Base-by-base conservation (phyloP, 768 basidiomycete species). In the Lactifluus hygrophoroides region DNA sequence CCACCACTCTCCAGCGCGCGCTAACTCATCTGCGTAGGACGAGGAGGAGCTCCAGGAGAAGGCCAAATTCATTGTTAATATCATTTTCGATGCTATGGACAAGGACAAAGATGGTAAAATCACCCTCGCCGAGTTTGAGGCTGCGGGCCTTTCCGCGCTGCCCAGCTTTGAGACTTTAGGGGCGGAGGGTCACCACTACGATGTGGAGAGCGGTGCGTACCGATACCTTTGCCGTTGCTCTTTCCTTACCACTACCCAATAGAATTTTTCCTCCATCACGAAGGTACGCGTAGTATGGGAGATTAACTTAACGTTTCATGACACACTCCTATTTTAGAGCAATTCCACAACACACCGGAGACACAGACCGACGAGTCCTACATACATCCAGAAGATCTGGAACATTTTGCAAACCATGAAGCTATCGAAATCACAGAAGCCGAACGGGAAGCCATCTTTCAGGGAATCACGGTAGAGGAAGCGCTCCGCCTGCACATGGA, bases 251-350 rank as follows among this genome's bases (percentile, higher is more conserved):
- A 17, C 43, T 37, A 34, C 44, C 4, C 16, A 8, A 21, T 53
- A 88, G 90, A 95, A 72, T 94, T 94, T 75, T 94, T 94, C 80
- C 77, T 94, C 48, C 94, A 98, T 68, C 96, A 99, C 72, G 96
- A 99, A 83, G 94, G 93, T 86, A 59, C 66, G 73, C 64, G 37
- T 13, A 32, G 42, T 37, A 43, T 35, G 58, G 21, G 6, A 16
- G 5, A 32, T 10, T 5, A 17, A 19, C 23, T 28, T 52, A 21
- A 49, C 10, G n/a, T 11, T 21, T 46, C 56, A 47, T 28, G 57
- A 58, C 30, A 17, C 23, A 40, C 27, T 62, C n/a, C 27, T 32
- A 10, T 14, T 23, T 14, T 66, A 91, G 90, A 98, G 74, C 74
- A 90, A 72, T 96, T 79, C 77, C 96, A 99, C 73, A 87, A 85